Evolutionary conservation across 2,329 filamentous ascomycete genomes (phyloP).

Genomic region (Neurospora sp.): DNA sequence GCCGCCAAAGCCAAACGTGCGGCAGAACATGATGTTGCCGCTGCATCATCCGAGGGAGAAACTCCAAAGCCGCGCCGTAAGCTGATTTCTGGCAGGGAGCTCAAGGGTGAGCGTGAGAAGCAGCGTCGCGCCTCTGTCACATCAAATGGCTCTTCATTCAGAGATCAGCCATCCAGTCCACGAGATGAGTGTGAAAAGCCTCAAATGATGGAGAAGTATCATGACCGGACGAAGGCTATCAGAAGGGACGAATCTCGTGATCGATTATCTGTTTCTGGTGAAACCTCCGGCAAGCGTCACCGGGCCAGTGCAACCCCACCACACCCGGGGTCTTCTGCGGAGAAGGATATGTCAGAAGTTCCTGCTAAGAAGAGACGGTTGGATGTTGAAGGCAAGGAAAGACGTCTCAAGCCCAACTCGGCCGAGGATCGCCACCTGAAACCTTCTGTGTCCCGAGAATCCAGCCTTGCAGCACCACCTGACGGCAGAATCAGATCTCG

Average conservation of each 20-base stretch:
- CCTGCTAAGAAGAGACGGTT: constrained; percentile 47
- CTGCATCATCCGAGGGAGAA: constrained; percentile 46
- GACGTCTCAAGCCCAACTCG: constrained; percentile 31
- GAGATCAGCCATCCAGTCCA: constrained; percentile 44
- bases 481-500: constrained; percentile 22
- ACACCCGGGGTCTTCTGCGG: constrained; percentile 35
- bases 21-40: constrained; percentile 43
- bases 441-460: constrained; percentile 31
- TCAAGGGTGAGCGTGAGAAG: constrained; percentile 49
- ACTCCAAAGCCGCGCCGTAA: constrained; percentile 50
- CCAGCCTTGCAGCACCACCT: constrained; percentile 10
- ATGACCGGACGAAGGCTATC: constrained; percentile 49
- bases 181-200: constrained; percentile 43
- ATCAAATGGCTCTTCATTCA: constrained; percentile 39
- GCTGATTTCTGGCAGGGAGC: constrained; percentile 51
- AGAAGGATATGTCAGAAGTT: constrained; percentile 42
- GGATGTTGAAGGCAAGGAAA: constrained; percentile 43
- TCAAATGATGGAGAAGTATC: constrained; percentile 42
- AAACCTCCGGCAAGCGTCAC: constrained; percentile 46
- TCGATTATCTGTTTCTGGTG: constrained; percentile 37
- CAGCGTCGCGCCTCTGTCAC: constrained; percentile 48
- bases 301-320: constrained; percentile 51
- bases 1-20: constrained; percentile 37
- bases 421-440: constrained; percentile 38
- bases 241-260: constrained; percentile 54